Base-by-base conservation (phyloP, 352 stramenopile species). In the Globisporangium nunn region DNA sequence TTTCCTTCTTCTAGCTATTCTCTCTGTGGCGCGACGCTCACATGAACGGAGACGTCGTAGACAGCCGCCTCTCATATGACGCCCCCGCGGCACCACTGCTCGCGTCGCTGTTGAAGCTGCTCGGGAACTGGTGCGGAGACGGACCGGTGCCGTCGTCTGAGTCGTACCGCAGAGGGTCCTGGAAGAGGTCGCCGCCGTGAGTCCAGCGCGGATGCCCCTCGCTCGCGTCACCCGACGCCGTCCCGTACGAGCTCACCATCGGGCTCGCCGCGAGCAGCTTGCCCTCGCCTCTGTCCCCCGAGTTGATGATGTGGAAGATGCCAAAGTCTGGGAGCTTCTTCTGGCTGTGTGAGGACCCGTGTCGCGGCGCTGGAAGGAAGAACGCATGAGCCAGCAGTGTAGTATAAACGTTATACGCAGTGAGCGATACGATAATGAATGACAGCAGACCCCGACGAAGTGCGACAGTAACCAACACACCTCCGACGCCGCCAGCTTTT, bases 291-390 rank as follows among this genome's bases (percentile, higher is more conserved):
- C 73, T 56, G 43, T 49, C 57, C 28, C 73, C 70, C 17, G 71
- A 70, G 62, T 91, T 92, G 54, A 93, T 93, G 52, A 93, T 87
- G 66, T 93, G 81, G 56, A 94, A 93, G 64, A 94, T 82, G 31
- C 84, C 81, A 59, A 86, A 94, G 67, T 94, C 81, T 6, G 84
- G 84, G 37, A 94, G 62, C 55, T 88, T 89, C 54, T 88, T 89
- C 17, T 68, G 63, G 31, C 75, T 70, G 3, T 73, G 71, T 3
- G 77, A 63, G 18, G 77, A 64, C 15, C 70, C 75, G 60, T 88
- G 83, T 33, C 80, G 79, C 33, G 83, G 81, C 62, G 79, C 83
- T 91, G 64, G 35, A 50, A 50, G 29, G 29, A 45, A 41, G 15
- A 18, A 52, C 18, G n/a, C 62, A 1, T 33, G 18, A 28, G 18